These are phyloP conservation scores for Boletus patriciae DNA, from an alignment of 768 basidiomycete species.

Conservation along the genomic window DNA sequence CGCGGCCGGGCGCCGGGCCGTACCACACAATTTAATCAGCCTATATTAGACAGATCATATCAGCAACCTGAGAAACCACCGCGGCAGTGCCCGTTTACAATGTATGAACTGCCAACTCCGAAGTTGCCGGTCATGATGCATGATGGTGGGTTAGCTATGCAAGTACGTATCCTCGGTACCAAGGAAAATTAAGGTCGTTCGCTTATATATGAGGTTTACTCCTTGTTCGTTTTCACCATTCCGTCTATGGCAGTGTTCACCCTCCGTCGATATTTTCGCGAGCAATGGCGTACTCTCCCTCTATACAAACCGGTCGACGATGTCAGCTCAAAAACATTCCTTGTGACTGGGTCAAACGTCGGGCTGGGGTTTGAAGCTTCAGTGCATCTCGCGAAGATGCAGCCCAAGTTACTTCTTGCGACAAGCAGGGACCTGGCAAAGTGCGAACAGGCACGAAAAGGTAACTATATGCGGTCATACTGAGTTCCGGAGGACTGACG, in stretches of 20 bases:
- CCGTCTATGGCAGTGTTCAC: conserved; percentile 14
- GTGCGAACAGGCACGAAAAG: conserved; percentile 23
- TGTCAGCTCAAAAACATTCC: conserved; percentile 47
- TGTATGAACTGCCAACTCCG: no score
- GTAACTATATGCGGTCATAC: conserved; percentile 6
- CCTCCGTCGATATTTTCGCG: conserved; percentile 18
- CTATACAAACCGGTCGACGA: conserved; percentile 23
- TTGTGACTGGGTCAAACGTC: conserved; percentile 52
- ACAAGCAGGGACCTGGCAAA: conserved; percentile 35
- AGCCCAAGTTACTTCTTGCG: conserved; percentile 32
- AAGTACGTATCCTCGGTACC: no score
- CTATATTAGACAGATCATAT: no score
- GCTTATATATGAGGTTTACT: no score
- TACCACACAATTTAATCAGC: no score
- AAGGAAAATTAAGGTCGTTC: no score
- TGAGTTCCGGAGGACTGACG: not conserved
- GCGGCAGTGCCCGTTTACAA: no score
- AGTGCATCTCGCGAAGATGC: conserved; percentile 33
- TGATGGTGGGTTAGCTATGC: no score
- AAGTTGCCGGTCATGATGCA: no score
- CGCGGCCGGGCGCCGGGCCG: no score
- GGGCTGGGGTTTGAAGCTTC: conserved; percentile 36
- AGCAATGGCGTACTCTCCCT: conserved; percentile 27
- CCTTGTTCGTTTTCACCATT: no score
- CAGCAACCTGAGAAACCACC: no score